A percentile compares a stretch with the other conserved stretches of the same genome.
phyloP scores from a whole-genome alignment of 495 filamentous ascomycete species.

The Talaromyces ruber region DNA sequence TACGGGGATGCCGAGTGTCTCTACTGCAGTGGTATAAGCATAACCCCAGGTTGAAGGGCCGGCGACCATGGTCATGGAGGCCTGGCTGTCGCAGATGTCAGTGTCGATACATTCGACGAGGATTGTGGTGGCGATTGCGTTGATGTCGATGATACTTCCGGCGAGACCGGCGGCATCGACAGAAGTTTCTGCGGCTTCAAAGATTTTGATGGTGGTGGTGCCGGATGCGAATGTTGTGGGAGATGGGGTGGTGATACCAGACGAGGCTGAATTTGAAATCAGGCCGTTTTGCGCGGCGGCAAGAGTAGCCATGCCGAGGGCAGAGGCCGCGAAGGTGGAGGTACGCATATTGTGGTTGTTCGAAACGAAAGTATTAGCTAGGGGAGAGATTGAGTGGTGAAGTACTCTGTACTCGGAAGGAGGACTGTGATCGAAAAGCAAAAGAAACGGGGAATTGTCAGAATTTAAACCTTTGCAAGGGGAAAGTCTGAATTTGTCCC shows the following conservation, averaged over 20 bases:
- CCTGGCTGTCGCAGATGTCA: not conserved
- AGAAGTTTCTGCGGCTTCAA: not conserved
- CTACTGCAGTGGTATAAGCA: not conserved
- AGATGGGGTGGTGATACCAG: not conserved
- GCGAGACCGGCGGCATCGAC: not conserved
- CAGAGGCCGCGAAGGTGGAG: not conserved
- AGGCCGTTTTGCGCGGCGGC: not conserved
- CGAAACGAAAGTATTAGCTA: not conserved
- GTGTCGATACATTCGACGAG: not conserved
- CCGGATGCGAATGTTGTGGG: not conserved
- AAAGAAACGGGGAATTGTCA: not conserved
- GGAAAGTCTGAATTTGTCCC: not conserved
- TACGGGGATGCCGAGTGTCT: not conserved
- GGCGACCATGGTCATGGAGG: not conserved
- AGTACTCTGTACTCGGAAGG: not conserved
- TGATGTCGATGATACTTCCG: not conserved
- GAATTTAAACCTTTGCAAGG: not conserved
- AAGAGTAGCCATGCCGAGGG: not conserved
- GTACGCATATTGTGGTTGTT: not conserved
- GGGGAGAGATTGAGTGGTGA: not conserved
- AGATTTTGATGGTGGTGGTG: not conserved
- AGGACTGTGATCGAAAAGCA: not conserved
- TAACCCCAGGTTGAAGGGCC: not conserved
- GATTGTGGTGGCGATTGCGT: not conserved
- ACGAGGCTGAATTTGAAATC: not conserved